Evolutionary conservation across 306 rosid genomes (phyloP).

Genomic region (Rosa multiflora): DNA sequence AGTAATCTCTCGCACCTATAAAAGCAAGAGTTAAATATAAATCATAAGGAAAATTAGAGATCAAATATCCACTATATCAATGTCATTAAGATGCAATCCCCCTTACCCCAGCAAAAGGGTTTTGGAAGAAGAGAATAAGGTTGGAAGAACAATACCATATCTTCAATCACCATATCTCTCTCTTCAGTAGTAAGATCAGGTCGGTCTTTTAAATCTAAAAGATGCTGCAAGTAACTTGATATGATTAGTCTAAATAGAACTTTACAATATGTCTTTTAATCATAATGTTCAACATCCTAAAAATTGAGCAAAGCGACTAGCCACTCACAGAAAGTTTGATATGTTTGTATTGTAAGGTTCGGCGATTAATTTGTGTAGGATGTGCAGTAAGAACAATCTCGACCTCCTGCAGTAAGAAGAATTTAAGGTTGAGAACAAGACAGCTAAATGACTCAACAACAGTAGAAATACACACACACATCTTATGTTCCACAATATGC

Average conservation of each 20-base stretch:
- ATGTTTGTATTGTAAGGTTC: slow-evolving; percentile 88
- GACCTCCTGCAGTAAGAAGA: slow-evolving; percentile 59
- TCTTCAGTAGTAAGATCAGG: slow-evolving; percentile 82
- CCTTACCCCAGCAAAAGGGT: slow-evolving; percentile 15
- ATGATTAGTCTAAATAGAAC: slow-evolving; percentile 29
- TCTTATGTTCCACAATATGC: not conserved
- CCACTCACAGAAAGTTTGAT: slow-evolving; percentile 74
- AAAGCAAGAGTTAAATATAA: slow-evolving; percentile 22
- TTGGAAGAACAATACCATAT: slow-evolving; percentile 64
- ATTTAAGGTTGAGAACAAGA: slow-evolving; percentile 14
- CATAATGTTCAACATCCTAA: not conserved
- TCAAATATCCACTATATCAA: slow-evolving; percentile 6
- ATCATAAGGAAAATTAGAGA: slow-evolving; percentile 9
- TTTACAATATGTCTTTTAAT: slow-evolving; percentile 7
- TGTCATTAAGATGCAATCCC: slow-evolving; percentile 9
- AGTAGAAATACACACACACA: not conserved
- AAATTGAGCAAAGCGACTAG: slow-evolving; percentile 13
- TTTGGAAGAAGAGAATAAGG: slow-evolving; percentile 30
- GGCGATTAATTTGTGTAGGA: slow-evolving; percentile 97
- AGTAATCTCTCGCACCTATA: slow-evolving; percentile 92
- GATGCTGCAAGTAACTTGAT: slow-evolving; percentile 53
- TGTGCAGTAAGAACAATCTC: slow-evolving; percentile 98
- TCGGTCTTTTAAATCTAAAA: slow-evolving; percentile 78
- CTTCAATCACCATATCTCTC: slow-evolving; percentile 84
- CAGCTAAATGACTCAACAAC: slow-evolving; percentile 6